A percentile compares a stretch with the other conserved stretches of the same genome.
These are phyloP conservation scores for Pseudozyma hubeiensis DNA, from an alignment of 1,284 basidiomycete species.

Conservation along the genomic window DNA sequence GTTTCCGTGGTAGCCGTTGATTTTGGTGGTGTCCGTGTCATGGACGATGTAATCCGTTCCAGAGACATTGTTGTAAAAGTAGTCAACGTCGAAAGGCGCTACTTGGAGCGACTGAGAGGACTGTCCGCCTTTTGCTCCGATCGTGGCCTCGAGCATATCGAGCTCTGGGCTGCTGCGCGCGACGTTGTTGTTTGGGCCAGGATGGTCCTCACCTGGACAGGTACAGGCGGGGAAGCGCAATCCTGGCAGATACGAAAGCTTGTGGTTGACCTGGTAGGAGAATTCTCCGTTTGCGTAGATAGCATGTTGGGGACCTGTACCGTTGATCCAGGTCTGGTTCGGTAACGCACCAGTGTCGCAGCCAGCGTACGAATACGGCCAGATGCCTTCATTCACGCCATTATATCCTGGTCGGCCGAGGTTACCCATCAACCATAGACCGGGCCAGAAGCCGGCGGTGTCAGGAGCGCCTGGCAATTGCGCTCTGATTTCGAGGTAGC, in stretches of 20 bases:
- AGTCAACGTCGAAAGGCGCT: constrained; percentile 65
- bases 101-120: constrained; percentile 67
- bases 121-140: constrained; percentile 71
- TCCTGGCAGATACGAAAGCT: constrained; percentile 40
- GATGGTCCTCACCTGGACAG: constrained; percentile 62
- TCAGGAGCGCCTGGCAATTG: constrained; percentile 55
- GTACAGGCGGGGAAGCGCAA: constrained; percentile 57
- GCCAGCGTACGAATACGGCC: constrained; percentile 69
- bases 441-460: constrained; percentile 72
- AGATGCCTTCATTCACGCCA: constrained; percentile 66
- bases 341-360: constrained; percentile 65
- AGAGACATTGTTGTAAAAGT: constrained; percentile 53
- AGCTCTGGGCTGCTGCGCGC: constrained; percentile 68
- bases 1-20: constrained; percentile 66
- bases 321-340: constrained; percentile 58
- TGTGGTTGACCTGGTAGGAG: constrained; percentile 26
- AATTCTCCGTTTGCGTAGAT: constrained; percentile 28
- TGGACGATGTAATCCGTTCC: constrained; percentile 39
- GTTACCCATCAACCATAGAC: constrained; percentile 66
- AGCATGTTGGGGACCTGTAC: constrained; percentile 55
- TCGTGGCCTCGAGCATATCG: constrained; percentile 65
- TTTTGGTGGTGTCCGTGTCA: constrained; percentile 29
- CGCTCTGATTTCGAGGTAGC: constrained; percentile 63
- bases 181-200: constrained; percentile 60
- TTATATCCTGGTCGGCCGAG: constrained; percentile 65